Base-by-base conservation (phyloP, 108 stramenopile genomes). In the Cyclotella choctawhatcheeana region DNA sequence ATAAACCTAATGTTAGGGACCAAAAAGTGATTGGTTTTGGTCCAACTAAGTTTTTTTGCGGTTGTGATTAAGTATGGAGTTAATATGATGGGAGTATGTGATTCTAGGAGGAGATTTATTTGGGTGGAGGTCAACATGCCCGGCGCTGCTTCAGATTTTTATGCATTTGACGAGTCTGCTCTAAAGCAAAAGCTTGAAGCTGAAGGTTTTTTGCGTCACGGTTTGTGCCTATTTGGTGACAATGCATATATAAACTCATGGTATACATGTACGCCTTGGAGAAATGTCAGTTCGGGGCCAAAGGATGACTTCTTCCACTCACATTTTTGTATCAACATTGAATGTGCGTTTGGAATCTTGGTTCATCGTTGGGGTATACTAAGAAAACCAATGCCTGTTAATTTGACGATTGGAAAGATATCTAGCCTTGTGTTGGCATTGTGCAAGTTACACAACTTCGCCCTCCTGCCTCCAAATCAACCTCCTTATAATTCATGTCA, bases 21-120 rank as follows among this genome's bases (percentile, higher is more conserved):
- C 33, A 33, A 3, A 59, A 59, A 0, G 29, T 26, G 20, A 47
- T 52, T 5, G 64, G 53, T 29, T 58, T 69, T 21, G 68, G 73
- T 22, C 45, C 31, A 5, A 62, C 30, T 44, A 74, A 79, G 33
- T 76, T 71, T 30, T 72, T 73, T 40, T 84, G 83, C 33, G 51
- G 62, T 18, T 29, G 73, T 16, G 58, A 56, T 79, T 13, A 79
- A 79, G 55, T 79, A 47, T 58, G 76, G 82, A 44, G 12, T 64
- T 10, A 60, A 60, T 18, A 60, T 60, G 58, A 60, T 60, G 58
- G 58, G 34, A 18, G 58, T 60, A 20, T 60, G 58, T 37, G 34
- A 60, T 20, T 60, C 58, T 5, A 6, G 58, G 18, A 3, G 58
- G 3, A 34, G 32, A 13, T 60, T 60, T 20, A 35, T 60, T 7